These are phyloP conservation scores for Fusarium sp. DNA, from an alignment of 2,329 filamentous ascomycete genomes.

Conservation along the genomic window DNA sequence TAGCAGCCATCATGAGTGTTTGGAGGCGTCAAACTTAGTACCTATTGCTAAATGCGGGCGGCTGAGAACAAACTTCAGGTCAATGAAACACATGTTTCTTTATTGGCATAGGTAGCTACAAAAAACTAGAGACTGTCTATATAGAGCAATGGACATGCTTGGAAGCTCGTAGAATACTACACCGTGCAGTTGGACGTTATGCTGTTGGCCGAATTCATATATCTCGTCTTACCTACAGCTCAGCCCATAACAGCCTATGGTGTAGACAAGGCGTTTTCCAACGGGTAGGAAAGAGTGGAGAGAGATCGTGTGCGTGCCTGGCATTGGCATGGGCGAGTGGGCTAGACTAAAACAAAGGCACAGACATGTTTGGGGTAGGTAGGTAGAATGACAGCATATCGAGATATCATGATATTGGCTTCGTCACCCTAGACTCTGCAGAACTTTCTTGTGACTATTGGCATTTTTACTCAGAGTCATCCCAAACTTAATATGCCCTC, in stretches of 20 bases:
- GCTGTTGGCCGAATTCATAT: constrained; percentile 1
- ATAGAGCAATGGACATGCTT: background rate
- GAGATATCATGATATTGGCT: background rate
- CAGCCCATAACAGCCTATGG: background rate
- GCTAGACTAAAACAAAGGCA: background rate
- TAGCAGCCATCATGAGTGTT: constrained; percentile 7
- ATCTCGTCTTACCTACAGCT: constrained; percentile 7
- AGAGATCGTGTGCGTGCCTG: background rate
- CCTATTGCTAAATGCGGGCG: background rate
- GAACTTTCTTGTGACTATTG: background rate
- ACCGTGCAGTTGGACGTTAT: background rate
- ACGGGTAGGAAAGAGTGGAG: background rate
- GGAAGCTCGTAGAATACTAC: background rate
- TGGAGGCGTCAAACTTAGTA: constrained; percentile 15
- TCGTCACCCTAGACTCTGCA: background rate
- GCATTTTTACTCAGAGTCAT: background rate
- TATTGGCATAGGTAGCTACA: background rate
- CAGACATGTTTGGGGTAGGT: background rate
- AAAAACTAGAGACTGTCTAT: background rate
- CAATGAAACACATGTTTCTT: constrained; percentile 2
- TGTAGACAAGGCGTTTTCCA: constrained; percentile 12
- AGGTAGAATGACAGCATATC: background rate
- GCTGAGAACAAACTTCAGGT: background rate
- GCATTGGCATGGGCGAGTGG: constrained; percentile 4
- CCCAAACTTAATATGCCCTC: background rate